These are phyloP conservation scores for Acanthamoeba rhysodes DNA, from an alignment of 208 protist species.

Conservation along the genomic window DNA sequence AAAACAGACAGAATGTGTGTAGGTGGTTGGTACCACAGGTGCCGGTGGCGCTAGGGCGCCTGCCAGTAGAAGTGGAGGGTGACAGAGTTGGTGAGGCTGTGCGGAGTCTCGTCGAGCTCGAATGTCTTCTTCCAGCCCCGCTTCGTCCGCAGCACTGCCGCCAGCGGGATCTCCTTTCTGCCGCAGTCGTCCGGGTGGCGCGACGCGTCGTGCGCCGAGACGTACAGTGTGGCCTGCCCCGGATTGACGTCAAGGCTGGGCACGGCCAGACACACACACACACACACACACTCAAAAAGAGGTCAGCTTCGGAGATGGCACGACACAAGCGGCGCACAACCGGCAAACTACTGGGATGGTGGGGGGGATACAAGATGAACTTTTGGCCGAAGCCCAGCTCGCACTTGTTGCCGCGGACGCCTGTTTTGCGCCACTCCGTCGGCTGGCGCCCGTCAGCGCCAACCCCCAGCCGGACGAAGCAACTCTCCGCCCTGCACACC, in stretches of 20 bases:
- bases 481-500: neutral
- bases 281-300: neutral
- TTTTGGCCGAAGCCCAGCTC: neutral
- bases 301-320: neutral
- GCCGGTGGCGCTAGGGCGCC: neutral
- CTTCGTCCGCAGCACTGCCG: neutral
- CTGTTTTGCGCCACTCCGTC: neutral
- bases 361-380: constrained; percentile 5
- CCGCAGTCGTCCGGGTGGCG: neutral
- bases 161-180: neutral
- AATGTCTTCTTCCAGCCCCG: neutral
- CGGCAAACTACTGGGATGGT: neutral
- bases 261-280: neutral
- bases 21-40: no score
- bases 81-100: neutral
- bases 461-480: neutral
- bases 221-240: neutral
- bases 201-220: neutral
- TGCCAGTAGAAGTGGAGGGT: constrained; percentile 4
- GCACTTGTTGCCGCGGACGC: neutral
- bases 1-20: no score
- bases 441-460: neutral
- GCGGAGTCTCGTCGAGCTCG: neutral
- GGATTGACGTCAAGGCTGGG: neutral
- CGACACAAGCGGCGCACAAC: neutral